Base-by-base conservation (phyloP, 2,329 filamentous ascomycete genomes). In the Bipolaris sorokiniana region DNA sequence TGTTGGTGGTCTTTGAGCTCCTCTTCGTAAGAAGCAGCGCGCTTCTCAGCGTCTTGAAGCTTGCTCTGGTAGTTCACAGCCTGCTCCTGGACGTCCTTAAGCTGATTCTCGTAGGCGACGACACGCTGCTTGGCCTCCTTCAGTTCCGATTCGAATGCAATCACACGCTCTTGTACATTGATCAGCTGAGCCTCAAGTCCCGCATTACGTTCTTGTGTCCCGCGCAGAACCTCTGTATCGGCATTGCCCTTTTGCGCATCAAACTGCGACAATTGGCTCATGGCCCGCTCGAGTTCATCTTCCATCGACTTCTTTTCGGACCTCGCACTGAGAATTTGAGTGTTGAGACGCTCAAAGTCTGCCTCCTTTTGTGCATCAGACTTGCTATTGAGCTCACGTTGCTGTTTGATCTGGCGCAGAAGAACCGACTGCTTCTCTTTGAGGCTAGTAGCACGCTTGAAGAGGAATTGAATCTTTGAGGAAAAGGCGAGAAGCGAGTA, bases 391-490 rank as follows among this genome's bases (percentile, higher is more conserved):
- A 97, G 84, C 71, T 96, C 92, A 56, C 93, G 90, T 77, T 98
- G 94, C 74, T 98, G 93, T 78, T 96, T 94, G 69, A 97, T 94
- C 75, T 98, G 93, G 41, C 92, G 87, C 69, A 94, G 90, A 7
- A 98, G 83, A 20, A 97, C 93, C 47, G 87, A 86, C 73, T 97
- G 96, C 73, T 98, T 93, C 67, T 97, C 91, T 60, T 91, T 88
- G 34, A 97, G 81, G 18, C 86, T 86, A 16, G 88, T 89, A n/a
- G 91, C 86, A 56, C 91, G 90, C 38, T 83, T 82, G 71, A 92
- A 91, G 4, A 97, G 80, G 78, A 87, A 90, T 68, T 92, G 89
- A 0, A 98, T 87, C 69, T 91, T 91, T 7, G 85, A 81, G 15
- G 88, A 89, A 74, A 98, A 96, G 18, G 88, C 90, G 20, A 84